phyloP scores from a whole-genome alignment of 2,329 filamentous ascomycete genomes.

The Aaosphaeria arxii region DNA sequence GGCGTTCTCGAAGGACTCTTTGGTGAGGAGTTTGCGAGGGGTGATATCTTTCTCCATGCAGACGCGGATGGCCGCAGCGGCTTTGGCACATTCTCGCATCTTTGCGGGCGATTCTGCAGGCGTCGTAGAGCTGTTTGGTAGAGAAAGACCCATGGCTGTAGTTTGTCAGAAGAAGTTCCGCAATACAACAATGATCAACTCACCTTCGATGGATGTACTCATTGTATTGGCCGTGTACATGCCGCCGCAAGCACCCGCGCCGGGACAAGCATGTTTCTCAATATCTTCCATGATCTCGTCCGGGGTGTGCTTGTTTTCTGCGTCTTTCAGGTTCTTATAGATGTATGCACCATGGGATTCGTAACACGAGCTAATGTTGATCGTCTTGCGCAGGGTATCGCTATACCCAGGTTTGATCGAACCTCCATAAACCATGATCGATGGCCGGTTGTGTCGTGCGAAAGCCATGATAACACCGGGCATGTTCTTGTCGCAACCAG shows the following conservation, averaged over 20 bases:
- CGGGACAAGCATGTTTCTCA: slow-evolving; percentile 73
- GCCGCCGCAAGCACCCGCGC: slow-evolving; percentile 77
- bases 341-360: slow-evolving; percentile 81
- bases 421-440: slow-evolving; percentile 93
- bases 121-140: slow-evolving; percentile 81
- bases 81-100: slow-evolving; percentile 80
- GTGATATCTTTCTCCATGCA: slow-evolving; percentile 83
- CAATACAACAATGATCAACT: neutral
- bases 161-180: slow-evolving; percentile 4
- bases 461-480: slow-evolving; percentile 89
- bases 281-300: slow-evolving; percentile 83
- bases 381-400: slow-evolving; percentile 67
- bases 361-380: slow-evolving; percentile 88
- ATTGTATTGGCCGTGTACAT: slow-evolving; percentile 97
- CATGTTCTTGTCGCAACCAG: slow-evolving; percentile 98
- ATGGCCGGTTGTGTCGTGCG: slow-evolving; percentile 85
- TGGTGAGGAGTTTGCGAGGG: slow-evolving; percentile 76
- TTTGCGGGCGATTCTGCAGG: slow-evolving; percentile 80
- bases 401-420: slow-evolving; percentile 88
- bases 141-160: slow-evolving; percentile 73
- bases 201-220: slow-evolving; percentile 76
- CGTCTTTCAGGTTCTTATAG: slow-evolving; percentile 71
- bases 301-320: slow-evolving; percentile 66
- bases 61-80: slow-evolving; percentile 70
- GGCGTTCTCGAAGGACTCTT: slow-evolving; percentile 80